Conservation (phyloP, 1,284 basidiomycete genomes). For the Naganishia albida region DNA sequence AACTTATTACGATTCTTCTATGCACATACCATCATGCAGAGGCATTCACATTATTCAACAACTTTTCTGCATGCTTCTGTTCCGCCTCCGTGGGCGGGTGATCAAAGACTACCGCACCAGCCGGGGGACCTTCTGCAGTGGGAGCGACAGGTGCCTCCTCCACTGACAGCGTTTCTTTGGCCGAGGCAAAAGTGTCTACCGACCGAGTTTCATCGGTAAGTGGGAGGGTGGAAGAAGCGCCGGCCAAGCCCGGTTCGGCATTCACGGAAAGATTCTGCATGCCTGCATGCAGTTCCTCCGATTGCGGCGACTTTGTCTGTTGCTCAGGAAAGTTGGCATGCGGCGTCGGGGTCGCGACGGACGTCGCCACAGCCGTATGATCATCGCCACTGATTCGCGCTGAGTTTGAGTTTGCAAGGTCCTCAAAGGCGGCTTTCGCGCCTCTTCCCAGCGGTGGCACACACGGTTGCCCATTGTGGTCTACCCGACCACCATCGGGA, state of each 20-base stretch:
- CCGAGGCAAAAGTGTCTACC: conserved; percentile 2
- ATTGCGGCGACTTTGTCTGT: background rate
- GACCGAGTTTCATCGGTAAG: conserved; percentile 9
- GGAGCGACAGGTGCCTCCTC: conserved; percentile 33
- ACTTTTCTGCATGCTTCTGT: conserved; percentile 36
- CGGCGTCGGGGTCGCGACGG: background rate
- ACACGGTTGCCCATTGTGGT: conserved; percentile 44
- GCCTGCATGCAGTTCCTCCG: conserved; percentile 4
- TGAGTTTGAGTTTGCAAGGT: background rate
- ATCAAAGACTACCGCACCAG: conserved; percentile 46
- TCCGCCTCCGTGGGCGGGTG: conserved; percentile 45
- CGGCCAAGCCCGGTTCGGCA: background rate
- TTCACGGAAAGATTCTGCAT: conserved; percentile 12
- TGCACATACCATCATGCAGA: background rate
- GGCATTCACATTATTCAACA: background rate
- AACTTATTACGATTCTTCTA: no score
- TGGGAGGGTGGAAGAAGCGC: background rate
- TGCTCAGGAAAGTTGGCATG: background rate
- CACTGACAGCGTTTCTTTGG: background rate
- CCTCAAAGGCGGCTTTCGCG: conserved; percentile 43
- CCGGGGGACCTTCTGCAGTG: conserved; percentile 46
- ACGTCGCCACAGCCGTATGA: background rate
- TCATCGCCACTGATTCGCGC: background rate
- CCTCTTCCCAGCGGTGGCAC: conserved; percentile 51
- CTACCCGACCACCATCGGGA: conserved; percentile 46